Conservation (phyloP, 306 rosid species). For the Inga oerstediana region DNA sequence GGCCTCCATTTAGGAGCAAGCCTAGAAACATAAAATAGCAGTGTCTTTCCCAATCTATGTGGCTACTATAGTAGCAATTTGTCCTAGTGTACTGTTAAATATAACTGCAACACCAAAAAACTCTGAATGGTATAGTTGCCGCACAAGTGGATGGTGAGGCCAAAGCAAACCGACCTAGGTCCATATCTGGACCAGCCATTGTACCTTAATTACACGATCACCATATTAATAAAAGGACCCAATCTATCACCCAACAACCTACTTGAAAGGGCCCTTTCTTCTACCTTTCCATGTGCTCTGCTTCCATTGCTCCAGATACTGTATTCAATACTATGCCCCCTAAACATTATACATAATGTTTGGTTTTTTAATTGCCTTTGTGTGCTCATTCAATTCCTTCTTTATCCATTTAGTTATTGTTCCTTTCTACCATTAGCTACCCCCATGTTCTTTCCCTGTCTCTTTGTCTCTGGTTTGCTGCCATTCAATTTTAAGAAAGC, state of each 20-base stretch:
- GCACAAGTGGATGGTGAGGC: neutral
- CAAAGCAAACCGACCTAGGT: neutral
- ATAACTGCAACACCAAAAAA: neutral
- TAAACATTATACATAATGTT: slow-evolving; percentile 14
- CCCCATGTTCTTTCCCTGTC: slow-evolving; percentile 31
- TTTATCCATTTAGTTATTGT: neutral
- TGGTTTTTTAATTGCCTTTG: slow-evolving; percentile 13
- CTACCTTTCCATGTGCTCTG: slow-evolving; percentile 42
- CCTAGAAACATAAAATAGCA: neutral
- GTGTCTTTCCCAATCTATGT: neutral
- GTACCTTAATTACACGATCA: slow-evolving; percentile 17
- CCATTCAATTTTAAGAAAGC: neutral
- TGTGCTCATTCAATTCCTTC: slow-evolving; percentile 20
- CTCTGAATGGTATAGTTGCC: neutral
- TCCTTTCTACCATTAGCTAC: slow-evolving; percentile 6
- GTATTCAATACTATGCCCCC: slow-evolving; percentile 27
- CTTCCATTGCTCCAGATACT: slow-evolving; percentile 38
- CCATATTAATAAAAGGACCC: slow-evolving; percentile 11
- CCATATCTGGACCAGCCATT: slow-evolving; percentile 20
- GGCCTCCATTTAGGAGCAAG: slow-evolving; percentile 3
- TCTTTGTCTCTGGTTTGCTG: neutral
- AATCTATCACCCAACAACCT: slow-evolving; percentile 9
- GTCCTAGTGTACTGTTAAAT: neutral
- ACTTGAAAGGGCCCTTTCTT: slow-evolving; percentile 33
- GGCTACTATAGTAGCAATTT: neutral